Conservation (phyloP, 768 basidiomycete species). For the Hortiboletus flavorubellus region DNA sequence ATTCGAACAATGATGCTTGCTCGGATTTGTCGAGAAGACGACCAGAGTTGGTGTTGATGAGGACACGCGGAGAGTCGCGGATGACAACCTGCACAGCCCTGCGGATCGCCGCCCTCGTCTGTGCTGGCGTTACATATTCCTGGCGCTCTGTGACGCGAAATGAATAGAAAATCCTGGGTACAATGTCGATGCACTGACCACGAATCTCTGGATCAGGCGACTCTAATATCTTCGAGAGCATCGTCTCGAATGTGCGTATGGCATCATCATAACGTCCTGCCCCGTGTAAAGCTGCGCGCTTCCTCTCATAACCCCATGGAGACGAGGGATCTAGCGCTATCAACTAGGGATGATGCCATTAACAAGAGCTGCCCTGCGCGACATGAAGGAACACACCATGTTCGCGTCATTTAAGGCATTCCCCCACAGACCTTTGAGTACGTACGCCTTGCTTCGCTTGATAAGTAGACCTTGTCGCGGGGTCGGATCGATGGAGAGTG, state of each 20-base stretch:
- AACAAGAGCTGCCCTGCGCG: too few relatives aligned
- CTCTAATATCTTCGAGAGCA: too few relatives aligned
- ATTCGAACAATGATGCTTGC: conserved; percentile 8
- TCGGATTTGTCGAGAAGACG: conserved; percentile 1
- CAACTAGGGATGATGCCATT: too few relatives aligned
- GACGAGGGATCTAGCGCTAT: too few relatives aligned
- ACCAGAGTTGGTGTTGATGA: conserved; percentile 4
- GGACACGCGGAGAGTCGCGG: conserved; percentile 1
- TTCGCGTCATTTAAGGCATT: too few relatives aligned
- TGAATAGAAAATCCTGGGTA: neutral
- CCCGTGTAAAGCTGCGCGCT: too few relatives aligned
- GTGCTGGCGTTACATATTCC: neutral
- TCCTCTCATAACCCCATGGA: too few relatives aligned
- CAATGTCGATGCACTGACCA: neutral
- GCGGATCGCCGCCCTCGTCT: neutral
- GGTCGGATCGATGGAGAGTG: neutral
- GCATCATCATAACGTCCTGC: too few relatives aligned
- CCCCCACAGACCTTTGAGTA: too few relatives aligned
- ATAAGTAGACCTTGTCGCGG: neutral
- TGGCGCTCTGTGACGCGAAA: neutral
- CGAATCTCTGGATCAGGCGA: too few relatives aligned
- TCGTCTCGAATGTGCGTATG: too few relatives aligned
- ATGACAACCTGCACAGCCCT: neutral
- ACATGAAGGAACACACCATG: too few relatives aligned
- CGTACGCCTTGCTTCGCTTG: neutral